Percentiles rank a stretch among this genome's conserved stretches.
Conservation (phyloP, 257 asterid genomes). For the Striga asiatica region DNA sequence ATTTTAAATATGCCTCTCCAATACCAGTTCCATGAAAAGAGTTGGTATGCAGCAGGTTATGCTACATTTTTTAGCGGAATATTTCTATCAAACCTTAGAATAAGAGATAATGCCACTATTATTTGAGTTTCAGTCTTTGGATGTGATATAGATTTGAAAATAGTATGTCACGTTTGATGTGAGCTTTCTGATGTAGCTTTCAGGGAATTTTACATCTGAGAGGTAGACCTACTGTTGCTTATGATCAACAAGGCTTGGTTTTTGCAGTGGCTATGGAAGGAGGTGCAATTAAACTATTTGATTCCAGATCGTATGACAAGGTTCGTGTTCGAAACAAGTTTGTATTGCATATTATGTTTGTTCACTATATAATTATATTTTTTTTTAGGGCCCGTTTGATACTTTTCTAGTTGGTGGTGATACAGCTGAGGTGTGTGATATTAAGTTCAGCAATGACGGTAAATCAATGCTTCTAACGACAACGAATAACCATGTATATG, state of each 20-base stretch:
- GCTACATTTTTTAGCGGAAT: not conserved
- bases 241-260: constrained; percentile 96
- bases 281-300: constrained; percentile 86
- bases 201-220: constrained; percentile 88
- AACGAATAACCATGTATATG: constrained; percentile 65
- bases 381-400: constrained; percentile 81
- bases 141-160: too few species aligned
- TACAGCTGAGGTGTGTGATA: constrained; percentile 92
- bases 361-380: not conserved
- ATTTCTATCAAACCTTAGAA: not conserved
- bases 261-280: constrained; percentile 99
- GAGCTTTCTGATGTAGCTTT: constrained; percentile 60
- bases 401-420: constrained; percentile 96
- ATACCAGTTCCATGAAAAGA: too few species aligned
- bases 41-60: too few species aligned
- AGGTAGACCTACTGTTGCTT: constrained; percentile 95
- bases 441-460: constrained; percentile 96
- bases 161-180: constrained; percentile 30
- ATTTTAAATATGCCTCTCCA: not conserved
- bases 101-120: not conserved
- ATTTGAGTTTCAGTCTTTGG: not conserved
- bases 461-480: constrained; percentile 91
- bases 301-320: constrained; percentile 90
- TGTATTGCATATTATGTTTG: not conserved
- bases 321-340: constrained; percentile 22